Evolutionary conservation across 306 rosid species (phyloP), one percentile per base, ranked within the genome.

Genomic region (Lagenaria siceraria): DNA sequence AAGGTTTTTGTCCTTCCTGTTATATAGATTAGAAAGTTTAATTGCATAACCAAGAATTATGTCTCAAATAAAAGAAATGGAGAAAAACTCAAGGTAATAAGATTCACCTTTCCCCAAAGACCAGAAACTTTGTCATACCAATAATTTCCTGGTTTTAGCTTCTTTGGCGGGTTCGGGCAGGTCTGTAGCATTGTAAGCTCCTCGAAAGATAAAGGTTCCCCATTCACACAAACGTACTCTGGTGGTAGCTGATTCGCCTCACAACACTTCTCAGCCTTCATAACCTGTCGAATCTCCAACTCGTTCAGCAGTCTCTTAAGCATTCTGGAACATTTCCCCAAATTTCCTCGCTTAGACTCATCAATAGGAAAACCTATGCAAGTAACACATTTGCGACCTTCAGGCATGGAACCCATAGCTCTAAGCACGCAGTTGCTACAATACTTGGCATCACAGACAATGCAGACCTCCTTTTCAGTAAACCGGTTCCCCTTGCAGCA

Each of bases 101-200:
- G 80, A 87, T 75, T 83, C 84, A 96, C 99, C 99, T 96, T 92
- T 85, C 99, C 99, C 99, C 99, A 96, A 76, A 96, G 89, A 73
- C 99, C 99, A 86, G 99, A 96, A 38, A 92, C 99, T 83, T 89
- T 96, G 84, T 96, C 99, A 79, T 96, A 96, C 98, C 99, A 96
- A 86, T 92, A 96, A 80, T 87, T 87, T 83, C 98, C 99, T 0
- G 99, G 99, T 85, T 96, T 92, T 22, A 96, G 75, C 87, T 90
- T 96, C 85, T 87, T 92, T 4, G 99, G 99, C 76, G 98, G 98
- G 79, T 88, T 89, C 25, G 93, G 31, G 78, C 96, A 88, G 25
- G 83, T 85, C 82, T 90, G 96, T 72, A 96, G 87, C 14, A 80
- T 18, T 43, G 81, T 82, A 43, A 96, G 81, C 82, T 96, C 99